Conservation (phyloP, 1,139 yeast species). For the Yamadazyma spencermartinsiae region DNA sequence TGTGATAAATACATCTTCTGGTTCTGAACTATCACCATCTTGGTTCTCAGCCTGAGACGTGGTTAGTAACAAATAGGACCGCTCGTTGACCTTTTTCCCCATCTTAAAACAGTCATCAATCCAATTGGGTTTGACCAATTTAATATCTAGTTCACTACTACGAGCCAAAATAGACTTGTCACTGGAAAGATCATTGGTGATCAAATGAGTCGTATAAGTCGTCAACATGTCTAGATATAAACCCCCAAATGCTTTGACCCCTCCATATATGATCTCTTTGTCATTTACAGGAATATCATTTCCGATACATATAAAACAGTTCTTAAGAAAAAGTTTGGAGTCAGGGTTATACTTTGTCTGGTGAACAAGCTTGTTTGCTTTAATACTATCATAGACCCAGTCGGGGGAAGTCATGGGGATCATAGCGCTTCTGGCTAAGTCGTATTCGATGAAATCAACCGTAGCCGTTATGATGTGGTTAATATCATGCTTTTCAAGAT, state of each 20-base stretch:
- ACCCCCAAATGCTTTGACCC: constrained; percentile 76
- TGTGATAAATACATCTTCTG: constrained; percentile 11
- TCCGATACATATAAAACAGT: constrained; percentile 59
- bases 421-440: constrained; percentile 50
- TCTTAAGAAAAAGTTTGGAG: constrained; percentile 62
- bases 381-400: constrained; percentile 61
- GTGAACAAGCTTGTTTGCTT: constrained; percentile 46
- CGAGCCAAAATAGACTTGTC: constrained; percentile 47
- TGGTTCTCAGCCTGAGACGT: constrained; percentile 3
- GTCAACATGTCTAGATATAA: constrained; percentile 63
- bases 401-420: constrained; percentile 67
- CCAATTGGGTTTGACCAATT: constrained; percentile 78
- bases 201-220: constrained; percentile 73
- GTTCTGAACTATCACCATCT: constrained; percentile 7
- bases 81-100: constrained; percentile 52
- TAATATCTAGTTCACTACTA: constrained; percentile 45
- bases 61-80: constrained; percentile 40
- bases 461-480: constrained; percentile 61
- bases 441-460: constrained; percentile 56
- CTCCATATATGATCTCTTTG: constrained; percentile 64
- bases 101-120: constrained; percentile 63
- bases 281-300: constrained; percentile 62
- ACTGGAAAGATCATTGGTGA: constrained; percentile 57
- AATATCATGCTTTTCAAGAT: constrained; percentile 22
- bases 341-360: constrained; percentile 65